Percentiles rank a stretch among this genome's conserved stretches.
Conservation (phyloP, 768 basidiomycete genomes). For the Pisolithus albus region DNA sequence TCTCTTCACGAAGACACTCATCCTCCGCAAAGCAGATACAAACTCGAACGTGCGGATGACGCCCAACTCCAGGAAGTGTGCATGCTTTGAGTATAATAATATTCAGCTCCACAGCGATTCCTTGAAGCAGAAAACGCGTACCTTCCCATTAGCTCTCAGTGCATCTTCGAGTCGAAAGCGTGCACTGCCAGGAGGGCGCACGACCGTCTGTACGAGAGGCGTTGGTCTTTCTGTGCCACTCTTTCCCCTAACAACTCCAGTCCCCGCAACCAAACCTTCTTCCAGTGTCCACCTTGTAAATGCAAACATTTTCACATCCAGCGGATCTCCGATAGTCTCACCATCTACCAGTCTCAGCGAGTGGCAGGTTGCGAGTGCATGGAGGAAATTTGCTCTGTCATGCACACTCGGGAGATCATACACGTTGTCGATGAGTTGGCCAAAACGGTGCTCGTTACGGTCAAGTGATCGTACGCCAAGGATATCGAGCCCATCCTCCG, state of each 20-base stretch:
- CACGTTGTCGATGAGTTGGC: constrained; percentile 82
- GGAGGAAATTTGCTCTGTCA: constrained; percentile 78
- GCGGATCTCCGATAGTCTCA: constrained; percentile 86
- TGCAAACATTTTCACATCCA: constrained; percentile 97
- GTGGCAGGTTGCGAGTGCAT: constrained; percentile 95
- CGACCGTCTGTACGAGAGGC: constrained; percentile 92
- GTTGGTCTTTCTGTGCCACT: constrained; percentile 63
- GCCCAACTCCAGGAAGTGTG: constrained; percentile 94
- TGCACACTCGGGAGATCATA: constrained; percentile 70
- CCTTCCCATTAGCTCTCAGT: constrained; percentile 74
- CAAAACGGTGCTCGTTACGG: constrained; percentile 69
- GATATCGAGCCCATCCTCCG: constrained; percentile 96
- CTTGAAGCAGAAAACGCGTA: constrained; percentile 24
- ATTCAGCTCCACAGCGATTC: constrained; percentile 1
- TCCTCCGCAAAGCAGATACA: constrained; percentile 83
- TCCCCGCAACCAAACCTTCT: constrained; percentile 73
- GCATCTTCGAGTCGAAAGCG: constrained; percentile 92
- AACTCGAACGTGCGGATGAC: constrained; percentile 97
- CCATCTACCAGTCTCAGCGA: constrained; percentile 87
- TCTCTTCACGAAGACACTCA: constrained; percentile 97
- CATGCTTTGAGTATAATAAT: constrained; percentile 50
- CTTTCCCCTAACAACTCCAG: constrained; percentile 61
- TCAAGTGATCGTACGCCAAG: constrained; percentile 88
- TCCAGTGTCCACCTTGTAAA: constrained; percentile 96
- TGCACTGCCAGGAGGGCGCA: constrained; percentile 90